Conservation (phyloP, 164 flowering plant species). For the Nymphaea thermarum region DNA sequence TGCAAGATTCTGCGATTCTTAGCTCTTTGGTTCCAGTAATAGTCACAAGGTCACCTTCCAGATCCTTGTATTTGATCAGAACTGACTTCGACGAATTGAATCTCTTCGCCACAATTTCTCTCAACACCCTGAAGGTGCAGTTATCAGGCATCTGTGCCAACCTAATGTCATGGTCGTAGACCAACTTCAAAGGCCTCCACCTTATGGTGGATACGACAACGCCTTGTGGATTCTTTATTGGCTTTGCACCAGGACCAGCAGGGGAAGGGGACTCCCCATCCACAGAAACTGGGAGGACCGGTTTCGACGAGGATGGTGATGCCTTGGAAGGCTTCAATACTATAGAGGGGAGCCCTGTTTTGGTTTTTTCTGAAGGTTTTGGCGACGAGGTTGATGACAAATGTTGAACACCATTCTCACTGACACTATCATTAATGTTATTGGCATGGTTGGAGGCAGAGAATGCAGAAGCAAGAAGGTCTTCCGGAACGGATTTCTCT, state of each 20-base stretch:
- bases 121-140: slow-evolving; percentile 59
- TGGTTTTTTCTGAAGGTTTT: slow-evolving; percentile 30
- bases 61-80: slow-evolving; percentile 81
- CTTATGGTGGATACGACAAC: slow-evolving; percentile 7
- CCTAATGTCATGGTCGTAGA: slow-evolving; percentile 94
- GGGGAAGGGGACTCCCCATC: not conserved
- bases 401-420: not conserved
- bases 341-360: slow-evolving; percentile 39
- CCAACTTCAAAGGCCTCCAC: slow-evolving; percentile 80
- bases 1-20: slow-evolving; percentile 65
- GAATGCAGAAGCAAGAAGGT: slow-evolving; percentile 7
- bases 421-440: not conserved
- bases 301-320: slow-evolving; percentile 18
- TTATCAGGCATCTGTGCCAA: slow-evolving; percentile 80
- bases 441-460: not conserved
- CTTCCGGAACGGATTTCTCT: slow-evolving; percentile 33
- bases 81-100: slow-evolving; percentile 83
- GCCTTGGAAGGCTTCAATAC: slow-evolving; percentile 45
- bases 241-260: not conserved
- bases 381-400: slow-evolving; percentile 2
- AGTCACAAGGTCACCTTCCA: slow-evolving; percentile 91
- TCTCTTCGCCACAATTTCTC: slow-evolving; percentile 66
- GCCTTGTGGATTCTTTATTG: slow-evolving; percentile 3
- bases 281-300: not conserved
- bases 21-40: slow-evolving; percentile 77